These are phyloP conservation scores for Triadica sebifera DNA, from an alignment of 345 rosid species.

Conservation along the genomic window DNA sequence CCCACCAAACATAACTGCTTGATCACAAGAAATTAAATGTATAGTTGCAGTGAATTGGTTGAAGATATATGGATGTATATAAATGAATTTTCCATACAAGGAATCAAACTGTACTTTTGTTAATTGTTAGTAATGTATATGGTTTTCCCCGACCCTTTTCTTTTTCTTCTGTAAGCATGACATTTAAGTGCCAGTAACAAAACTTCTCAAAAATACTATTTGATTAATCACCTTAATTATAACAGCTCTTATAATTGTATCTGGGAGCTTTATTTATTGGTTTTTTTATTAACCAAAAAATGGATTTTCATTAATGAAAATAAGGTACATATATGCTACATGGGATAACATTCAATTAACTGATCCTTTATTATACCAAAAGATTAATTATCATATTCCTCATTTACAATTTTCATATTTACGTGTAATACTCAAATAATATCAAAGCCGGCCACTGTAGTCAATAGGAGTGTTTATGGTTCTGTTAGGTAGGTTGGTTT, in stretches of 20 bases:
- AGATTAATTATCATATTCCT: too few species aligned
- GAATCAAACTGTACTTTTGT: not conserved
- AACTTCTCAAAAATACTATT: too few species aligned
- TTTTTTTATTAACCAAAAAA: not conserved
- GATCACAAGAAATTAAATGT: not conserved
- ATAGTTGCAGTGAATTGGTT: not conserved
- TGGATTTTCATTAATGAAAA: not conserved
- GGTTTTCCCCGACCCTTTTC: too few species aligned
- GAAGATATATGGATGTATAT: not conserved
- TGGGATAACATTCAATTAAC: too few species aligned
- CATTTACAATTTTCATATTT: too few species aligned
- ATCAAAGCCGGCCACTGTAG: not conserved
- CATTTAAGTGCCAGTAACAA: not conserved
- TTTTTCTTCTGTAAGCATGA: conserved; percentile 3
- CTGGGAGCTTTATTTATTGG: too few species aligned
- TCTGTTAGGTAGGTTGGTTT: too few species aligned
- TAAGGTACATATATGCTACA: not conserved
- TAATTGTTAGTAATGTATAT: not conserved
- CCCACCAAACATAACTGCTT: conserved; percentile 1
- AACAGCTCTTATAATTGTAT: not conserved
- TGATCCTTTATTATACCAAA: too few species aligned
- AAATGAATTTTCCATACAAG: not conserved
- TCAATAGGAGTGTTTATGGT: too few species aligned
- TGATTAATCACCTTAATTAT: not conserved
- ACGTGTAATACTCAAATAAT: not conserved